Base-by-base conservation (phyloP, 257 asterid species). In the Solanum clarkiae region DNA sequence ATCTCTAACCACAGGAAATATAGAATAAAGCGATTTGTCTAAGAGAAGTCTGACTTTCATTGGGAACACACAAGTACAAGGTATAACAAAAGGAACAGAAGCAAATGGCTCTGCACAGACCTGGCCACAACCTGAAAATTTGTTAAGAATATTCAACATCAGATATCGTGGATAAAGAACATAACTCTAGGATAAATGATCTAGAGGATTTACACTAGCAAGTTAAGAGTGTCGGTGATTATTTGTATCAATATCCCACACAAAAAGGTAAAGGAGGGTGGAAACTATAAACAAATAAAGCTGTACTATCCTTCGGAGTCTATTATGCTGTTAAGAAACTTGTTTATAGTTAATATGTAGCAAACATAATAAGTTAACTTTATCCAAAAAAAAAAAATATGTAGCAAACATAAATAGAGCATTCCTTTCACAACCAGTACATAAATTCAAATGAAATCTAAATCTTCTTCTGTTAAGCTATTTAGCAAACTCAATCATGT, bases 1-100 rank as follows among this genome's bases (percentile, higher is more conserved):
- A 89, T 91, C 95, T 24, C 88, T 91, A 84, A 95, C 98, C 87
- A 89, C 94, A 10, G 98, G 97, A 83, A 97, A 97, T 82, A 97
- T 89, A 83, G 97, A 93, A 85, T 91, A 95, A 26, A 92, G 92
- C 8, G 95, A 87, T 49, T 93, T 98, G 83, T 94, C 96, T 49
- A 97, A 88, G 85, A 92, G 92, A 90, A 97, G 98, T 90, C 90
- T 92, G 90, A 97, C 94, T 93, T 90, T 97, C 99, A 97, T 97
- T 45, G 99, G 99, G 81, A 94, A 81, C 82, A 97, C 97, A 80
- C 99, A 97, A 82, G 92, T 93, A 90, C 99, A 97, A n/a, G 96
- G 95, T 80, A 97, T 94, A 85, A 96, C 98, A 83, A 91, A 87
- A 77, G 98, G 96, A 74, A 94, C 91, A 36, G 98, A 88, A 80